These are phyloP conservation scores for Xerocomus amazonicus DNA, from an alignment of 1,284 basidiomycete genomes.

Conservation along the genomic window DNA sequence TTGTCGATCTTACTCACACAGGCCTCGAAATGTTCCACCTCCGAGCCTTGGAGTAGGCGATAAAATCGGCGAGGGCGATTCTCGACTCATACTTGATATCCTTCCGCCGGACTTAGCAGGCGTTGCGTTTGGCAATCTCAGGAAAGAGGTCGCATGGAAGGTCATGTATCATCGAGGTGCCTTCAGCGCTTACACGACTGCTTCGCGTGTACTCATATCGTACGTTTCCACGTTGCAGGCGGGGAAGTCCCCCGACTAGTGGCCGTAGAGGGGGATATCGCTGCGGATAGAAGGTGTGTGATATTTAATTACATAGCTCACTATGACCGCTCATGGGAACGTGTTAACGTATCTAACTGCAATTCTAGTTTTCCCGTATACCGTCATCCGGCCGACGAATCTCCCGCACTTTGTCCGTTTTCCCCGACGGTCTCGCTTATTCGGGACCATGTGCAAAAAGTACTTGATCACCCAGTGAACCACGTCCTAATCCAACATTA, in stretches of 20 bases:
- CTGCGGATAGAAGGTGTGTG: slow-evolving; percentile 56
- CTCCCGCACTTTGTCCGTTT: slow-evolving; percentile 61
- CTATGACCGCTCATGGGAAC: slow-evolving; percentile 2
- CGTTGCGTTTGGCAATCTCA: slow-evolving; percentile 52
- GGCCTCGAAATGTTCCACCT: slow-evolving; percentile 20
- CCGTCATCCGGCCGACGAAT: slow-evolving; percentile 72
- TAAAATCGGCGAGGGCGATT: slow-evolving; percentile 62
- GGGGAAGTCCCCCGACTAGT: slow-evolving; percentile 74
- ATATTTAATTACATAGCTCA: background rate
- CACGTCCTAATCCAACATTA: slow-evolving; percentile 78
- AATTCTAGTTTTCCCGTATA: slow-evolving; percentile 65
- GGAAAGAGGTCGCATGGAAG: slow-evolving; percentile 64
- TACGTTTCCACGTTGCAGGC: slow-evolving; percentile 38
- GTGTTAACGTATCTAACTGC: slow-evolving; percentile 4
- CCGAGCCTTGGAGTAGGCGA: slow-evolving; percentile 37
- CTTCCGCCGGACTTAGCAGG: slow-evolving; percentile 52
- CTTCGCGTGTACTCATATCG: slow-evolving; percentile 7
- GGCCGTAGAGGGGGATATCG: slow-evolving; percentile 64
- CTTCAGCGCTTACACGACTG: background rate
- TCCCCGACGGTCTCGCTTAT: slow-evolving; percentile 63
- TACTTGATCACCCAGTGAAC: slow-evolving; percentile 60
- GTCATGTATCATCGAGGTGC: slow-evolving; percentile 69
- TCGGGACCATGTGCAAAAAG: slow-evolving; percentile 54
- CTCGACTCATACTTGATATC: slow-evolving; percentile 50
- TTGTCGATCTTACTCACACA: slow-evolving; percentile 9